A percentile compares a stretch with the other conserved stretches of the same genome.
phyloP scores from a whole-genome alignment of 768 basidiomycete species.

The Xerocomellus amylosporus region DNA sequence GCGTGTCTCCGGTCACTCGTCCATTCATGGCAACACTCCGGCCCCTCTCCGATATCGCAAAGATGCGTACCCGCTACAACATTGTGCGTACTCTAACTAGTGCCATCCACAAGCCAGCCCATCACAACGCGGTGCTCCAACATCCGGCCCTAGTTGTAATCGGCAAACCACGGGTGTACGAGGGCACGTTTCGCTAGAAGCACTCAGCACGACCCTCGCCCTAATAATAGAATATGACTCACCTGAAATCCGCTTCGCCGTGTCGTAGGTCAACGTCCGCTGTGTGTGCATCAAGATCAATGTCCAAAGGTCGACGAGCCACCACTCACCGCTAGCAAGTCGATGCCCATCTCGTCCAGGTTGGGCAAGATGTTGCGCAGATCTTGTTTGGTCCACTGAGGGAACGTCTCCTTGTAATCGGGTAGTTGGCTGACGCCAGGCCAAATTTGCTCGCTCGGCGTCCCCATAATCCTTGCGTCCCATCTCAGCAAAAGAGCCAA shows the following conservation, averaged over 20 bases:
- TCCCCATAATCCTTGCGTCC: conserved; percentile 77
- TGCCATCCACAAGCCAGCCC: not conserved
- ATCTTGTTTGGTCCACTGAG: conserved; percentile 86
- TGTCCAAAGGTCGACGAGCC: not conserved
- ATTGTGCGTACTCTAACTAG: conserved; percentile 21
- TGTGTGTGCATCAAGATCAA: conserved; percentile 24
- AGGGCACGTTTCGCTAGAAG: conserved; percentile 55
- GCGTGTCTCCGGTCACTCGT: conserved; percentile 18
- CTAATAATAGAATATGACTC: conserved; percentile 20
- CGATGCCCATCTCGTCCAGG: conserved; percentile 76
- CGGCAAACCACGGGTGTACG: conserved; percentile 48
- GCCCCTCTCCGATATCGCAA: conserved; percentile 4
- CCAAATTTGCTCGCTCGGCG: conserved; percentile 89
- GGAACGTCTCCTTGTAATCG: conserved; percentile 96
- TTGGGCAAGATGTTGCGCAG: conserved; percentile 61
- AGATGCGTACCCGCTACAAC: not conserved
- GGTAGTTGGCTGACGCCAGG: conserved; percentile 85
- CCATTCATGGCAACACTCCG: conserved; percentile 28
- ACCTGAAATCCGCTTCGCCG: conserved; percentile 91
- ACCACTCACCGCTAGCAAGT: conserved; percentile 63
- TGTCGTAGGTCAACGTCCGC: conserved; percentile 81
- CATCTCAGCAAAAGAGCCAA: conserved; percentile 1
- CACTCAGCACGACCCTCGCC: conserved; percentile 1
- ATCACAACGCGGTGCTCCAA: not conserved
- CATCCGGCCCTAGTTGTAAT: conserved; percentile 36